Evolutionary conservation across 148 eudicot genomes (phyloP), one percentile per base, ranked within the genome.

Genomic region (Nyssa sinensis): DNA sequence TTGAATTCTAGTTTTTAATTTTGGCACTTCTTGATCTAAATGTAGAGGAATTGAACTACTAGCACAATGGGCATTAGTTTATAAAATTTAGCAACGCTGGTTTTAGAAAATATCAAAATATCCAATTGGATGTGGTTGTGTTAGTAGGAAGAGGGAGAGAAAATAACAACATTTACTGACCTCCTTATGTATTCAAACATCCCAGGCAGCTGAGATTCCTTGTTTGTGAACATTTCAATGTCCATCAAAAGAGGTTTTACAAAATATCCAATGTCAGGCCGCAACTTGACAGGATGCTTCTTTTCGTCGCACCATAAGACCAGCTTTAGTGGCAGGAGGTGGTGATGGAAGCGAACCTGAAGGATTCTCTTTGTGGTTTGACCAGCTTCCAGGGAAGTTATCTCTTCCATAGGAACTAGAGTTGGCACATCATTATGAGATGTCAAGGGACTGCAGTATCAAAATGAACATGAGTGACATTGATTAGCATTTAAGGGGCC

Each of bases 251-350:
- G 88, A 78, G 99, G 99, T 86, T 88, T 95, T 25, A 95, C 87
- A 82, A 95, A 95, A 76, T 95, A 95, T 34, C 99, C 99, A 57
- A 95, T 93, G 74, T 95, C 97, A 68, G 99, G 99, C 77, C 94
- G 87, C 85, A 95, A 74, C 84, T 93, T 95, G 53, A 93, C 94
- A 33, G 83, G 82, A 73, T 85, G 80, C 77, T 87, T 89, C 81
- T 82, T 79, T 78, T 81, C 88, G 74, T 83, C 85, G 81, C 93
- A 93, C 81, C 83, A 76, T 67, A 95, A 74, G 41, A 83, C 83
- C 74, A 93, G 81, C 88, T 93, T 95, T 82, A 95, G 66, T 39
- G 99, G 97, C 68, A 92, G 89, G 62, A 95, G 93, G 87, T 95
- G 99, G 79, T 95, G 99, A 81, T 86, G 85, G 75, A 95, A 95